A percentile compares a stretch with the other conserved stretches of the same genome.
These are phyloP conservation scores for Endoconidiophora laricicola DNA, from an alignment of 2,329 filamentous ascomycete species.

Conservation along the genomic window DNA sequence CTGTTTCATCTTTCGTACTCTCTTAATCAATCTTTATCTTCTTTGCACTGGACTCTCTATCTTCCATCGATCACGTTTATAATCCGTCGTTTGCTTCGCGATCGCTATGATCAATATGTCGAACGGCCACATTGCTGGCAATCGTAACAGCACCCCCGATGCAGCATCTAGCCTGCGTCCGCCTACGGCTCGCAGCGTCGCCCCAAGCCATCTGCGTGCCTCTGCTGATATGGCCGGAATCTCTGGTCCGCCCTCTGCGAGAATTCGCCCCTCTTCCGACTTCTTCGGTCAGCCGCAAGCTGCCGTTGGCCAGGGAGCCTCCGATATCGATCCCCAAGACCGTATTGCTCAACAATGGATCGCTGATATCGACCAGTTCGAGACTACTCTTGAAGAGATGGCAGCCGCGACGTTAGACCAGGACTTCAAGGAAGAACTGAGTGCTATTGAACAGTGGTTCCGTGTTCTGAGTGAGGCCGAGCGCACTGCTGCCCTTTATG, in stretches of 20 bases:
- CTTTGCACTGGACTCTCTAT: not conserved
- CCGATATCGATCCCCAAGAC: slow-evolving; percentile 70
- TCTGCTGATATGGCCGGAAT: slow-evolving; percentile 93
- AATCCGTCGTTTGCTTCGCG: not conserved
- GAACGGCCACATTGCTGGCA: slow-evolving; percentile 53
- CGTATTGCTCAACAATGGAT: slow-evolving; percentile 97
- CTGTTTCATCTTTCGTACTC: not conserved
- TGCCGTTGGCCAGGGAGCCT: slow-evolving; percentile 47
- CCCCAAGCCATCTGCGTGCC: slow-evolving; percentile 72
- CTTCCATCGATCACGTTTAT: not conserved
- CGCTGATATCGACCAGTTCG: slow-evolving; percentile 95
- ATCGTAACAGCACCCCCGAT: slow-evolving; percentile 95
- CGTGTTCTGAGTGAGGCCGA: slow-evolving; percentile 92
- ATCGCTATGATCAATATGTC: slow-evolving; percentile 42
- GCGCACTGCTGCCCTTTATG: slow-evolving; percentile 86
- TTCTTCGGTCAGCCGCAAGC: slow-evolving; percentile 64
- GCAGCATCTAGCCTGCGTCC: slow-evolving; percentile 72
- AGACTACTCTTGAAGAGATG: slow-evolving; percentile 98
- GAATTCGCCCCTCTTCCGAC: slow-evolving; percentile 87
- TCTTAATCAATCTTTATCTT: not conserved
- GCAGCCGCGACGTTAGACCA: slow-evolving; percentile 95
- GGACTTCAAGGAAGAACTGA: slow-evolving; percentile 98
- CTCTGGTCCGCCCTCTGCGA: slow-evolving; percentile 46
- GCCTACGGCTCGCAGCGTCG: slow-evolving; percentile 60
- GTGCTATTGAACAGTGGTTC: slow-evolving; percentile 99